Conservation (phyloP, 1,284 basidiomycete genomes). For the Phellinidium pouzarii region DNA sequence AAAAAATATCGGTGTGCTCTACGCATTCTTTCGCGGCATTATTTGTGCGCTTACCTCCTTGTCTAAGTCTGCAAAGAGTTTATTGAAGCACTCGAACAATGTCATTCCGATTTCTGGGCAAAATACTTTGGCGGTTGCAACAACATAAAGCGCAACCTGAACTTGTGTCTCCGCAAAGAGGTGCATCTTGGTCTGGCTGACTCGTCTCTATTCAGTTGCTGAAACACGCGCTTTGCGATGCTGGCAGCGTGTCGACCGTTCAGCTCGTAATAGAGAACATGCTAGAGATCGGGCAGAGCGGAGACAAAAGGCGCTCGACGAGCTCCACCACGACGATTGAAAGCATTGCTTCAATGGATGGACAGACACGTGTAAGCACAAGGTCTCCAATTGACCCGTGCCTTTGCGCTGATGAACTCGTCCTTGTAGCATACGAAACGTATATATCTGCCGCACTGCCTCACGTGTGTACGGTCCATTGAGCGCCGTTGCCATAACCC, state of each 20-base stretch:
- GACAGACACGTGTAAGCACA: neutral
- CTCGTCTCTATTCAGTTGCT: neutral
- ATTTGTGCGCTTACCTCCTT: constrained; percentile 5
- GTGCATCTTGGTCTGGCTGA: constrained; percentile 34
- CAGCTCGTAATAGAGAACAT: constrained; percentile 59
- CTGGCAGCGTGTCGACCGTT: constrained; percentile 63
- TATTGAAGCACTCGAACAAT: constrained; percentile 64
- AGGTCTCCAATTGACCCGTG: neutral
- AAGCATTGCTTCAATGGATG: neutral
- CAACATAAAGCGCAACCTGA: constrained; percentile 60
- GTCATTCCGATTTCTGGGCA: constrained; percentile 55
- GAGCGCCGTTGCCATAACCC: neutral
- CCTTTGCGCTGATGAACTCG: neutral
- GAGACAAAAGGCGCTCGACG: constrained; percentile 53
- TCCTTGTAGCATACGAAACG: neutral
- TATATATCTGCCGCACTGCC: too few relatives aligned
- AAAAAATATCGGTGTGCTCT: constrained; percentile 54
- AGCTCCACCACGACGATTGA: constrained; percentile 46
- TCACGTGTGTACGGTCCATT: too few relatives aligned
- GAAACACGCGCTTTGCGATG: neutral
- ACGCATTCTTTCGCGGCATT: constrained; percentile 8
- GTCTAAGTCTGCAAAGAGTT: constrained; percentile 60
- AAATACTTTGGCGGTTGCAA: constrained; percentile 71
- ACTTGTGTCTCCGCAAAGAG: constrained; percentile 71
- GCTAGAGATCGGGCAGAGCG: constrained; percentile 55